Conservation (phyloP, 23 red algal genomes). For the Porphyridium purpureum region DNA sequence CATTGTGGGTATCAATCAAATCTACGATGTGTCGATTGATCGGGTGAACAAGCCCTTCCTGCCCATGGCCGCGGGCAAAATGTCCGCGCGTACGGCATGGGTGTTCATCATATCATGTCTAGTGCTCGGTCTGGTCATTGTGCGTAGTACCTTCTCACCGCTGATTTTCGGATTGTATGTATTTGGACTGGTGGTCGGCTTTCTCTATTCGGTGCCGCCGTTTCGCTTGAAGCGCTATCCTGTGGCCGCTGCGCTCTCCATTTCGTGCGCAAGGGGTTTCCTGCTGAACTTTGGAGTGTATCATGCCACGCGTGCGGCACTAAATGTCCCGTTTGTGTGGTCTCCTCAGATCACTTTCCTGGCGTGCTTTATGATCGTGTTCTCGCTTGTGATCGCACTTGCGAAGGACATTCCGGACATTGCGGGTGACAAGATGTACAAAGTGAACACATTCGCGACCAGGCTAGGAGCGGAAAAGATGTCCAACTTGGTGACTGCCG, state of each 20-base stretch:
- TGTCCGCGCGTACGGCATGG: conserved; percentile 31
- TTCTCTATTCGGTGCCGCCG: conserved; percentile 64
- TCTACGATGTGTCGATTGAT: conserved; percentile 80
- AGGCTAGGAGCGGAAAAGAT: conserved; percentile 34
- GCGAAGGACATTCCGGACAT: conserved; percentile 93
- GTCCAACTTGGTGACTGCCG: conserved; percentile 11
- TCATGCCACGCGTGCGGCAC: conserved; percentile 65
- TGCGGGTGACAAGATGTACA: conserved; percentile 38
- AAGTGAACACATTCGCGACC: conserved; percentile 51
- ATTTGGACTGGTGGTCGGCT: conserved; percentile 65
- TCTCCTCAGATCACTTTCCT: background rate
- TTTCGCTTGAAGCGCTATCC: conserved; percentile 82
- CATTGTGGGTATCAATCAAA: conserved; percentile 93
- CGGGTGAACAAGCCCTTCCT: conserved; percentile 89
- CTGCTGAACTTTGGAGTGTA: conserved; percentile 89
- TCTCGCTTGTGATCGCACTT: conserved; percentile 73
- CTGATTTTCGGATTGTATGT: conserved; percentile 75
- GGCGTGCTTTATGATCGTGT: conserved; percentile 38
- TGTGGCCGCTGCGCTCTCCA: conserved; percentile 43
- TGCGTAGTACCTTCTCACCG: conserved; percentile 35
- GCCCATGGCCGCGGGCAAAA: conserved; percentile 58
- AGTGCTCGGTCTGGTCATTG: conserved; percentile 26
- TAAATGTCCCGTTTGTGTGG: conserved; percentile 42
- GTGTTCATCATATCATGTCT: conserved; percentile 16
- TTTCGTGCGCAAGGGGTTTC: conserved; percentile 52